A percentile compares a stretch with the other conserved stretches of the same genome.
phyloP scores from a whole-genome alignment of 2,329 filamentous ascomycete genomes.

The Furcasterigmium furcatum region DNA sequence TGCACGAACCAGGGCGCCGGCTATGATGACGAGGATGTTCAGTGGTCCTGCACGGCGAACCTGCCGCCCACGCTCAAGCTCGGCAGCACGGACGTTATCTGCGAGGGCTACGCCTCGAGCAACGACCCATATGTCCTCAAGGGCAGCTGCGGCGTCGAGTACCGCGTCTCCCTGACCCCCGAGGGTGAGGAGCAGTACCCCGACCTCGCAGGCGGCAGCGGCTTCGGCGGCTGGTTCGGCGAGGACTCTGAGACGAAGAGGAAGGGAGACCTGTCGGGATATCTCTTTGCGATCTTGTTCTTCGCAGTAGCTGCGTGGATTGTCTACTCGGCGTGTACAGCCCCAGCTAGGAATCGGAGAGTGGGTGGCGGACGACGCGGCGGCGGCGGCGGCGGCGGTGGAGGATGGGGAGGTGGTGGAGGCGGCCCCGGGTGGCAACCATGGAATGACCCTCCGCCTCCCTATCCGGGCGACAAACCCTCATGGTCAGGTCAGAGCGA shows the following conservation, averaged over 20 bases:
- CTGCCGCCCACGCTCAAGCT: constrained; percentile 64
- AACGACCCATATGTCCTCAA: constrained; percentile 86
- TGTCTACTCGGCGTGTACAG: constrained; percentile 49
- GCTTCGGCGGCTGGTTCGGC: constrained; percentile 21
- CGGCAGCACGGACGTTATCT: constrained; percentile 84
- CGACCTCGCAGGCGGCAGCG: constrained; percentile 36
- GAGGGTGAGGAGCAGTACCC: constrained; percentile 72
- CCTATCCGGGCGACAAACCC: constrained; percentile 42
- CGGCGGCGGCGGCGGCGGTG: constrained; percentile 36
- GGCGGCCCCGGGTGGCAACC: constrained; percentile 33
- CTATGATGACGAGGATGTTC: constrained; percentile 76
- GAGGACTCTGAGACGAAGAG: neutral
- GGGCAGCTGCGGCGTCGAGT: constrained; percentile 91
- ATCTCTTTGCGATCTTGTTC: constrained; percentile 62
- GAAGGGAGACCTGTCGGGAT: constrained; percentile 6
- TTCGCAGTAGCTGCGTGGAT: constrained; percentile 59
- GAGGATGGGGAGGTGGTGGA: constrained; percentile 33
- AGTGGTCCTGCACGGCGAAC: constrained; percentile 80
- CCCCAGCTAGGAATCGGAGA: constrained; percentile 10
- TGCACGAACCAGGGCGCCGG: constrained; percentile 83
- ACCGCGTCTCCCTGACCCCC: constrained; percentile 74
- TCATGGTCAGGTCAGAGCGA: constrained; percentile 25
- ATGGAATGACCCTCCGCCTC: constrained; percentile 50
- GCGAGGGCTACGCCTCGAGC: constrained; percentile 77
- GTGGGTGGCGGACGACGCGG: constrained; percentile 30